These are phyloP conservation scores for Tieghemostelium lacteum DNA, from an alignment of 78 protist species.

Conservation along the genomic window DNA sequence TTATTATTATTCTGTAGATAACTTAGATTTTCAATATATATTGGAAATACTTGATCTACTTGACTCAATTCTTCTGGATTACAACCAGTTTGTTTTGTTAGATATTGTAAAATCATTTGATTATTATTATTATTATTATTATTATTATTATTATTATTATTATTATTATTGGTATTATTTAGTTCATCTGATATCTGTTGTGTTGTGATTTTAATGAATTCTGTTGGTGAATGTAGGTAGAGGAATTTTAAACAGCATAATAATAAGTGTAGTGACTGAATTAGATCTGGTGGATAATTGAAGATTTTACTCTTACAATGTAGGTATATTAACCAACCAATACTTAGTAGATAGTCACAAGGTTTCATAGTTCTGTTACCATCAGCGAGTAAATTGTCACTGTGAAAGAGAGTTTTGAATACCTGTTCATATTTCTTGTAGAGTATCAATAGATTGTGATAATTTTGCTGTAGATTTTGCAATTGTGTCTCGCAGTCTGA, in stretches of 20 bases:
- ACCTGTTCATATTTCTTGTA: constrained; percentile 50
- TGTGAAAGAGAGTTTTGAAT: not conserved
- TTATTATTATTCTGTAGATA: not conserved
- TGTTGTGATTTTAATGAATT: not conserved
- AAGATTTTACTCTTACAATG: constrained; percentile 34
- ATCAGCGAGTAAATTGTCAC: not conserved
- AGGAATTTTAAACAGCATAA: constrained; percentile 34
- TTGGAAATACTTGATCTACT: not conserved
- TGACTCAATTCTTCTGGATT: not conserved
- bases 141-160: constrained; percentile 1
- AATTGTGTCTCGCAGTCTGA: constrained; percentile 3
- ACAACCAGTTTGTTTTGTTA: not conserved
- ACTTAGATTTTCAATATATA: not conserved
- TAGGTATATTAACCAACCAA: constrained; percentile 57
- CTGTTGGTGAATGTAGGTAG: constrained; percentile 15
- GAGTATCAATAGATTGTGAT: not conserved
- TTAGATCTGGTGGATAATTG: constrained; percentile 21
- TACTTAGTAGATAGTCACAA: constrained; percentile 24
- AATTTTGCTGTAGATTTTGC: constrained; percentile 1
- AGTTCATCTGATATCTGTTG: not conserved
- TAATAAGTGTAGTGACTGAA: constrained; percentile 29
- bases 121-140: constrained; percentile 7
- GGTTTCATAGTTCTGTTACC: not conserved
- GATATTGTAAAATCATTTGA: no score
- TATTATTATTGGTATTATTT: constrained; percentile 5